Evolutionary conservation across 1,284 basidiomycete genomes (phyloP), one percentile per base, ranked within the genome.

Genomic region (Trichosporon sp.): DNA sequence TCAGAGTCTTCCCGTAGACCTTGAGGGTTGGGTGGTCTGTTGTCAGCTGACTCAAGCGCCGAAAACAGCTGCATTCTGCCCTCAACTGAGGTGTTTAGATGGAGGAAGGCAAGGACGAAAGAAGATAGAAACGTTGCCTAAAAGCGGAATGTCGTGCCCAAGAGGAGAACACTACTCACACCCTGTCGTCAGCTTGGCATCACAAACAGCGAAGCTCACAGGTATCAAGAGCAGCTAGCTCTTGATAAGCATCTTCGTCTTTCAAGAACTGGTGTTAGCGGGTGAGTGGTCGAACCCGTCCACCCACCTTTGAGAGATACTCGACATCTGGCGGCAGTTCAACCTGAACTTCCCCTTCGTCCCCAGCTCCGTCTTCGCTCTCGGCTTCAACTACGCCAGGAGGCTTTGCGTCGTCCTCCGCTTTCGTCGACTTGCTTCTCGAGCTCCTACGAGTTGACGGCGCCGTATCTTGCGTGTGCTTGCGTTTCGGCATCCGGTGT

Each of bases 1-100:
- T 77, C 65, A 88, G 84, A 21, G 80, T 77, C 26, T 83, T 82
- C n/a, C 87, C 87, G 76, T 88, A 88, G 59, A 88, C 81, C 67
- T 84, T 86, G n/a, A 88, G 84, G 8, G 80, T 85, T 0, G 87
- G 87, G 65, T 85, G 85, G 74, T 88, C 78, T 81, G 68, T 19
- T 40, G 66, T 71, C 21, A 70, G 72, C 19, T 38, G 8, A 37
- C 35, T 37, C 38, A 40, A 40, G 38, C 26, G 8, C 11, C 38
- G 8, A 40, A 37, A 10, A 10, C 6, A 37, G 35, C 35, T 37
- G 35, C 5, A 37, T 37, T 4, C 6, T 37, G 8, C 6, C 35
- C 35, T 26, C 26, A 26, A 26, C 26, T 26, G 26, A 26, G 26
- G 26, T 26, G 26, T 26, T 26, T 26, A 26, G 26, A 26, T 26